Evolutionary conservation across 2,329 filamentous ascomycete species (phyloP).

Genomic region (Xylaria multiplex): DNA sequence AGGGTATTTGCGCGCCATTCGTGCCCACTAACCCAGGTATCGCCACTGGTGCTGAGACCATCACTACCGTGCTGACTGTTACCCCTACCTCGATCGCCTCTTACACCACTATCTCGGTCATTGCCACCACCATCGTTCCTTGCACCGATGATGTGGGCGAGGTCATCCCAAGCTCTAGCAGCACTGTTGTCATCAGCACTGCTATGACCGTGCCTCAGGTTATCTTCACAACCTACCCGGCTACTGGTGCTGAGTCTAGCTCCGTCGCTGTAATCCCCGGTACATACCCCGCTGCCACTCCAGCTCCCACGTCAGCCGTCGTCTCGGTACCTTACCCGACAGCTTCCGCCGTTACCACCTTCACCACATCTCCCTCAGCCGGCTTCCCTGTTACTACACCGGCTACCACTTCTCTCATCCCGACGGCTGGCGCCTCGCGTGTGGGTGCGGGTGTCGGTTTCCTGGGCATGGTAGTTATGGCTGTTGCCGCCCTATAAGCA

Average conservation of each 20-base stretch:
- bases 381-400: conserved; percentile 43
- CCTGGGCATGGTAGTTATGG: conserved; percentile 56
- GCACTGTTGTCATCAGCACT: conserved; percentile 58
- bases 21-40: conserved; percentile 84
- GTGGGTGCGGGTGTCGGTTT: conserved; percentile 58
- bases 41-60: conserved; percentile 75
- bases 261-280: conserved; percentile 56
- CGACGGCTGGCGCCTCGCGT: conserved; percentile 49
- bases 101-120: conserved; percentile 60
- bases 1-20: conserved; percentile 86
- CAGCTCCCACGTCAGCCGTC: conserved; percentile 46
- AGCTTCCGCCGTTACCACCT: conserved; percentile 48
- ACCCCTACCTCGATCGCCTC: conserved; percentile 56
- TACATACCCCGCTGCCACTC: conserved; percentile 49
- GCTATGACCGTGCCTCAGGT: conserved; percentile 58
- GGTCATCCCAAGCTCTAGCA: conserved; percentile 61
- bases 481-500: conserved; percentile 59
- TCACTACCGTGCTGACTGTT: conserved; percentile 69
- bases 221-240: conserved; percentile 50
- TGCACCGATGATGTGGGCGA: conserved; percentile 58
- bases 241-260: conserved; percentile 49
- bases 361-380: conserved; percentile 53
- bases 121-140: conserved; percentile 62
- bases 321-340: conserved; percentile 49
- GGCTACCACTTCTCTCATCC: conserved; percentile 41